Evolutionary conservation across 2,329 filamentous ascomycete species (phyloP).

Genomic region (Exserohilum turcica): DNA sequence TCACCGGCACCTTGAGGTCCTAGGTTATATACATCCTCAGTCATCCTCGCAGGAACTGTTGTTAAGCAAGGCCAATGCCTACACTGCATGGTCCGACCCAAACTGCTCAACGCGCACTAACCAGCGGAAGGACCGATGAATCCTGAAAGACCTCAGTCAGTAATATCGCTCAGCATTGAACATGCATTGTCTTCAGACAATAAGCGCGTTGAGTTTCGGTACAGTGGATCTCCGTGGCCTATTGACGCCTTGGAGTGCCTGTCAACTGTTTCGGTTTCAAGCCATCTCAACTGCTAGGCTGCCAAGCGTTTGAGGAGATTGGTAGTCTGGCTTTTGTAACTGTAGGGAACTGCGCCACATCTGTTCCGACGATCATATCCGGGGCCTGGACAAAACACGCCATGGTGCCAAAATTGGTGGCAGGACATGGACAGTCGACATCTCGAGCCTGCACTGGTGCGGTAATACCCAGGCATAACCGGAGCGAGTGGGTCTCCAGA

Average conservation of each 20-base stretch:
- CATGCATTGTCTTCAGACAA: conserved; percentile 17
- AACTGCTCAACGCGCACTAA: conserved; percentile 13
- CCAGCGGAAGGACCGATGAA: conserved; percentile 5
- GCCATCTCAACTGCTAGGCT: conserved; percentile 23
- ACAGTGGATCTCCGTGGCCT: conserved; percentile 7
- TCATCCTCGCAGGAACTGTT: conserved; percentile 3
- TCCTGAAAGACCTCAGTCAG: conserved; percentile 5
- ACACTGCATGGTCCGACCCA: conserved; percentile 23
- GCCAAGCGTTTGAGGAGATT: conserved; percentile 21
- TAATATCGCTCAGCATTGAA: conserved; percentile 12
- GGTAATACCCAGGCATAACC: not conserved
- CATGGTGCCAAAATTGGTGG: not conserved
- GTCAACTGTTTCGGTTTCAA: conserved; percentile 34
- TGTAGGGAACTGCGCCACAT: conserved; percentile 7
- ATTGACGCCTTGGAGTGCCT: conserved; percentile 15
- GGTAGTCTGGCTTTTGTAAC: not conserved
- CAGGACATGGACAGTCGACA: not conserved
- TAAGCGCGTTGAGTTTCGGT: conserved; percentile 21
- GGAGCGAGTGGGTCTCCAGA: not conserved
- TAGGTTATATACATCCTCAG: conserved; percentile 25
- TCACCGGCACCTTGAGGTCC: conserved; percentile 5
- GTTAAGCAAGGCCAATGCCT: conserved; percentile 17
- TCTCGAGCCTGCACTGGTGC: too few species aligned
- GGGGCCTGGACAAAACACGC: not conserved
- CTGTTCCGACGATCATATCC: not conserved